phyloP scores from a whole-genome alignment of 2,329 filamentous ascomycete species.

The Penicillium sp. region DNA sequence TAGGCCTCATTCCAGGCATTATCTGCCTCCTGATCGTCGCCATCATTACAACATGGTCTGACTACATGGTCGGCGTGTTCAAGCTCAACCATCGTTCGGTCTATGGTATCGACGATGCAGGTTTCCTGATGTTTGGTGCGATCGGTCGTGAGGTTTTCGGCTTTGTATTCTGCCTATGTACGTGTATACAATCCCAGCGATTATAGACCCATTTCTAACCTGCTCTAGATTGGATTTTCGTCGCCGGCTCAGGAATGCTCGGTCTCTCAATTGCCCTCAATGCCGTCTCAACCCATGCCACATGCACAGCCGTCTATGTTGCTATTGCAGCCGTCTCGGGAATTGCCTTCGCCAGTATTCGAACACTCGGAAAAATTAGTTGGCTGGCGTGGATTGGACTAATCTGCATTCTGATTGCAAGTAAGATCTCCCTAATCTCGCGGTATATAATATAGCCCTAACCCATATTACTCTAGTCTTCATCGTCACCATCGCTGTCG shows the following conservation, averaged over 20 bases:
- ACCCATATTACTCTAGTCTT: constrained; percentile 15
- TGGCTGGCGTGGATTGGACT: constrained; percentile 37
- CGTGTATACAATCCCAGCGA: not conserved
- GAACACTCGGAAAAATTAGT: constrained; percentile 32
- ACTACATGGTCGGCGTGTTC: constrained; percentile 49
- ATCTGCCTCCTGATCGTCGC: constrained; percentile 44
- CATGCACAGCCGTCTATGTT: constrained; percentile 24
- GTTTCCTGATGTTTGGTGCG: constrained; percentile 52
- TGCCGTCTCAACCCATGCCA: constrained; percentile 37
- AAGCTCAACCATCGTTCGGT: constrained; percentile 55
- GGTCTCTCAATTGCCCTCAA: constrained; percentile 44
- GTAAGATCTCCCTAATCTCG: constrained; percentile 16
- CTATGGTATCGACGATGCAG: constrained; percentile 58
- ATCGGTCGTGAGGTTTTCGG: constrained; percentile 50
- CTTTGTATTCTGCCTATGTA: constrained; percentile 8
- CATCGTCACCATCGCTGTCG: constrained; percentile 28
- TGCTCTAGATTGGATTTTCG: constrained; percentile 32
- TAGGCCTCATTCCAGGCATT: constrained; percentile 51
- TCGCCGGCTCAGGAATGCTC: constrained; percentile 43
- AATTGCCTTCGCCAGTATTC: constrained; percentile 30
- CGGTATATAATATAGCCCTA: not conserved
- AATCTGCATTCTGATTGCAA: constrained; percentile 10
- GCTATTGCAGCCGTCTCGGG: constrained; percentile 22
- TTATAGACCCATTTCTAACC: not conserved
- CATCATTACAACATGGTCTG: constrained; percentile 49